These are phyloP conservation scores for Colletotrichum abscissum DNA, from an alignment of 2,329 filamentous ascomycete species.

Conservation along the genomic window DNA sequence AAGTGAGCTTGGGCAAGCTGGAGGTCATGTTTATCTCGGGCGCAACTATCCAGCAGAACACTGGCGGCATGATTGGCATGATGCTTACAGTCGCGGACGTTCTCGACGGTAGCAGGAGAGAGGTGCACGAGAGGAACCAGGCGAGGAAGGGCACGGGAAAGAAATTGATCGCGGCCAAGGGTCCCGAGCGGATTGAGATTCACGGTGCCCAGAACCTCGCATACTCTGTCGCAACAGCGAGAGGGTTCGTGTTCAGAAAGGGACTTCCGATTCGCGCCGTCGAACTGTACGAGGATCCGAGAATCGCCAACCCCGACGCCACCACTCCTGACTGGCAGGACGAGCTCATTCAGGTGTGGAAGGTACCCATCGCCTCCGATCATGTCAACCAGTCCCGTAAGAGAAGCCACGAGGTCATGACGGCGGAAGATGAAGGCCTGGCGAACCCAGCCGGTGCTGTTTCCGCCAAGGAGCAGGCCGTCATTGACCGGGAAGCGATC, in stretches of 20 bases:
- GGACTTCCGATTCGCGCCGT: slow-evolving; percentile 78
- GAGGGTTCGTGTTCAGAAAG: slow-evolving; percentile 88
- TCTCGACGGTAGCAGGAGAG: slow-evolving; percentile 59
- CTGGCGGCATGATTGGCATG: slow-evolving; percentile 86
- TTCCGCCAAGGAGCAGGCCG: slow-evolving; percentile 38
- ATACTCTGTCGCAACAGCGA: slow-evolving; percentile 83
- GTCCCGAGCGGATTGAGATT: slow-evolving; percentile 53
- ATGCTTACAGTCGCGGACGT: slow-evolving; percentile 85
- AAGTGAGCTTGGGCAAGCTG: slow-evolving; percentile 71
- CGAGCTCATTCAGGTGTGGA: slow-evolving; percentile 84
- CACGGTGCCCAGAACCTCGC: slow-evolving; percentile 85
- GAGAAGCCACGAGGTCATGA: slow-evolving; percentile 44
- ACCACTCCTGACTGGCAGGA: slow-evolving; percentile 79
- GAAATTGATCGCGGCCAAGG: slow-evolving; percentile 39
- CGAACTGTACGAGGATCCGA: slow-evolving; percentile 69
- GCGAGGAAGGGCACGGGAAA: slow-evolving; percentile 52
- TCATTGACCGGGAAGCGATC: slow-evolving; percentile 40
- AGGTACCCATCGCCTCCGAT: slow-evolving; percentile 69
- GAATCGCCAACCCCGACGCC: slow-evolving; percentile 52
- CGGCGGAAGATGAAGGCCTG: slow-evolving; percentile 12
- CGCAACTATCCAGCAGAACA: slow-evolving; percentile 77
- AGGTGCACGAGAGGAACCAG: slow-evolving; percentile 51
- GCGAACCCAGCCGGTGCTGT: background rate
- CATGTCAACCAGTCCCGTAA: slow-evolving; percentile 43
- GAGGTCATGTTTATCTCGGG: slow-evolving; percentile 88